Evolutionary conservation across 1,284 basidiomycete species (phyloP).

Genomic region (Puccinia horiana): DNA sequence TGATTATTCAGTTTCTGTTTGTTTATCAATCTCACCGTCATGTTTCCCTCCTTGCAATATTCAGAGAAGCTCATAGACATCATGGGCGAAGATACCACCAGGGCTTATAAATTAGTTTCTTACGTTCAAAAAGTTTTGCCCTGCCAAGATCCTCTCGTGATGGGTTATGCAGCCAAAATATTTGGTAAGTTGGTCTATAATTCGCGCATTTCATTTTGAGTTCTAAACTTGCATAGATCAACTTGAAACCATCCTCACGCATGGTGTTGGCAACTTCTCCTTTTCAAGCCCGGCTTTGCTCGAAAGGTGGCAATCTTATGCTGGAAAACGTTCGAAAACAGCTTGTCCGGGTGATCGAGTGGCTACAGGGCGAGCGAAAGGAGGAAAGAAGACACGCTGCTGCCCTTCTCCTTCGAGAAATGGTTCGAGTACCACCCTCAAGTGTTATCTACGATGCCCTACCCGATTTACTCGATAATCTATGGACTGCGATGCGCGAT

Average conservation of each 20-base stretch:
- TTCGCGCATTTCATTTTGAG: not conserved
- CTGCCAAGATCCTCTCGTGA: slow-evolving; percentile 56
- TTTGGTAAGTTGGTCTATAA: slow-evolving; percentile 52
- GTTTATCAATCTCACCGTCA: not conserved
- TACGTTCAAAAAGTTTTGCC: slow-evolving; percentile 57
- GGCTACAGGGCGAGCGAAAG: slow-evolving; percentile 58
- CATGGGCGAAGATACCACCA: slow-evolving; percentile 54
- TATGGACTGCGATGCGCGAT: slow-evolving; percentile 83
- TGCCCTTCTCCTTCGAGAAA: slow-evolving; percentile 83
- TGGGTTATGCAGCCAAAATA: slow-evolving; percentile 57
- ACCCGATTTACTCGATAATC: slow-evolving; percentile 81
- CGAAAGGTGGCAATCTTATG: slow-evolving; percentile 55
- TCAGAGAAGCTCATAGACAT: slow-evolving; percentile 49
- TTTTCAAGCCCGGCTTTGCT: slow-evolving; percentile 54
- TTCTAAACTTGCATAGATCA: not conserved
- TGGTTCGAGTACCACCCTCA: slow-evolving; percentile 76
- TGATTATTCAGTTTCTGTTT: not conserved
- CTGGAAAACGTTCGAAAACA: slow-evolving; percentile 56
- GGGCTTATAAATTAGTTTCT: slow-evolving; percentile 55
- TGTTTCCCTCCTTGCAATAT: not conserved
- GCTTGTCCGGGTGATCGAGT: slow-evolving; percentile 57
- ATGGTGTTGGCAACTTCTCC: not conserved
- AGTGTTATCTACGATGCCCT: slow-evolving; percentile 77
- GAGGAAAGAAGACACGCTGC: slow-evolving; percentile 78
- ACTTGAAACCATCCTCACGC: not conserved